Percentiles rank a stretch among this genome's conserved stretches.
Conservation (phyloP, 2,329 filamentous ascomycete genomes). For the Davidsoniella australis region DNA sequence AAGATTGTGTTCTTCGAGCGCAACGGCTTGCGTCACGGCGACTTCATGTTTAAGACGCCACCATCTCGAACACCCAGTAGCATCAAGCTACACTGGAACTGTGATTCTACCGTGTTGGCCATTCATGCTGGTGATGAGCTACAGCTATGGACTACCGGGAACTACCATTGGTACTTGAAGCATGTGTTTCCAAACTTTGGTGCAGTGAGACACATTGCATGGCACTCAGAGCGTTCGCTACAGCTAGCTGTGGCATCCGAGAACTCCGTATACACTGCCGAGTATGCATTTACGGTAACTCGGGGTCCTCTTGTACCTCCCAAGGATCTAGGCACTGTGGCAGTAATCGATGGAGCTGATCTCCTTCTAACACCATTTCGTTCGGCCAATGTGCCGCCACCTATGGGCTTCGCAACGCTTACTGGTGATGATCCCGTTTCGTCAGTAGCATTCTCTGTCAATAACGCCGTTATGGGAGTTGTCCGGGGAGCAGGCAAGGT, state of each 20-base stretch:
- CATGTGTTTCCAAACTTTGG: slow-evolving; percentile 50
- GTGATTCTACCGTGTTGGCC: slow-evolving; percentile 78
- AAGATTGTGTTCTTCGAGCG: slow-evolving; percentile 92
- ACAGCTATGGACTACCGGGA: slow-evolving; percentile 94
- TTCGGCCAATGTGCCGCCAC: slow-evolving; percentile 73
- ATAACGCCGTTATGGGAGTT: slow-evolving; percentile 50
- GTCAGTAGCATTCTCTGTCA: slow-evolving; percentile 57
- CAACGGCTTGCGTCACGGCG: slow-evolving; percentile 90
- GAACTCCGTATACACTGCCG: slow-evolving; percentile 18
- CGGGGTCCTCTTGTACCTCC: slow-evolving; percentile 54
- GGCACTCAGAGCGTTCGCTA: slow-evolving; percentile 78
- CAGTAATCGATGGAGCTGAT: slow-evolving; percentile 64
- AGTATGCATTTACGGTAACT: slow-evolving; percentile 52
- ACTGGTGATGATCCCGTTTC: slow-evolving; percentile 42
- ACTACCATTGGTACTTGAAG: slow-evolving; percentile 97
- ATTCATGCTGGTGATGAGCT: slow-evolving; percentile 56
- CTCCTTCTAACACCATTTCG: slow-evolving; percentile 77
- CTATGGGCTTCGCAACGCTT: slow-evolving; percentile 74
- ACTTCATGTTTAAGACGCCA: slow-evolving; percentile 60
- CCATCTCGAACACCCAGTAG: slow-evolving; percentile 28
- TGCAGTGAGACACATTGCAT: slow-evolving; percentile 29
- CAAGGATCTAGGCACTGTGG: slow-evolving; percentile 61
- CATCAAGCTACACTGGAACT: slow-evolving; percentile 72
- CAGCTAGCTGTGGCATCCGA: slow-evolving; percentile 39
- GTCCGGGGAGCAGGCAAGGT: slow-evolving; percentile 46